Conservation (phyloP, 352 stramenopile genomes). For the Pythium scleroteichum region DNA sequence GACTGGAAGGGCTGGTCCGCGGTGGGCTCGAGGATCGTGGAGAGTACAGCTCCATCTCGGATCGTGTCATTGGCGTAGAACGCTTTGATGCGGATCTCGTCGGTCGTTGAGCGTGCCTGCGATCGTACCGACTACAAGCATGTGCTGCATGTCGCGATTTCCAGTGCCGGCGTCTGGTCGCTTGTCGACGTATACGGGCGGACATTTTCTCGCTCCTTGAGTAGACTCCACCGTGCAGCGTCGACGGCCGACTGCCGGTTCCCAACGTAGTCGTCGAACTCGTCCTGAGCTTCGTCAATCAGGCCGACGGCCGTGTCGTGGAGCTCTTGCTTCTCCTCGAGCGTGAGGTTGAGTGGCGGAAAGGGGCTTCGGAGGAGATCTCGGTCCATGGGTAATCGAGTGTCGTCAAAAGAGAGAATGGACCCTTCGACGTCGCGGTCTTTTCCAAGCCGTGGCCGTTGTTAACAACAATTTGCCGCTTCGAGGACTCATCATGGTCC, state of each 20-base stretch:
- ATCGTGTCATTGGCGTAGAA: constrained; percentile 47
- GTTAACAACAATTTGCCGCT: no score
- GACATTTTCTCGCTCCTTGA: constrained; percentile 44
- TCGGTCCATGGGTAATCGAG: no score
- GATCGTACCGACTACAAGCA: constrained; percentile 38
- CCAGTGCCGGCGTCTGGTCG: neutral
- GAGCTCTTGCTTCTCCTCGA: constrained; percentile 51
- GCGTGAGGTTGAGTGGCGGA: constrained; percentile 36
- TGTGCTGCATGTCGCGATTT: constrained; percentile 9
- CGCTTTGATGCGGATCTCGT: constrained; percentile 51
- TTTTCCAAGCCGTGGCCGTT: no score
- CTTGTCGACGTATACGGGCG: constrained; percentile 45
- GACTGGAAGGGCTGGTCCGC: constrained; percentile 47
- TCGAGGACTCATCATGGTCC: no score
- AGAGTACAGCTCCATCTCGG: constrained; percentile 46
- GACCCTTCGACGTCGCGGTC: no score
- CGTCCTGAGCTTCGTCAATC: constrained; percentile 38
- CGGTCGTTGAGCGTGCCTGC: constrained; percentile 49
- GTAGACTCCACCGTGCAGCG: constrained; percentile 38
- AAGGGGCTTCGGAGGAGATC: constrained; percentile 47
- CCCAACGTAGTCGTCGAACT: constrained; percentile 47
- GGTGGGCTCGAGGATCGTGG: constrained; percentile 40
- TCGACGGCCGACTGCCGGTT: constrained; percentile 35
- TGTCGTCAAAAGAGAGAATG: no score
- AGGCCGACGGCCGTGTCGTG: constrained; percentile 39